phyloP scores from a whole-genome alignment of 768 basidiomycete species.

The Coprinopsis sp. region DNA sequence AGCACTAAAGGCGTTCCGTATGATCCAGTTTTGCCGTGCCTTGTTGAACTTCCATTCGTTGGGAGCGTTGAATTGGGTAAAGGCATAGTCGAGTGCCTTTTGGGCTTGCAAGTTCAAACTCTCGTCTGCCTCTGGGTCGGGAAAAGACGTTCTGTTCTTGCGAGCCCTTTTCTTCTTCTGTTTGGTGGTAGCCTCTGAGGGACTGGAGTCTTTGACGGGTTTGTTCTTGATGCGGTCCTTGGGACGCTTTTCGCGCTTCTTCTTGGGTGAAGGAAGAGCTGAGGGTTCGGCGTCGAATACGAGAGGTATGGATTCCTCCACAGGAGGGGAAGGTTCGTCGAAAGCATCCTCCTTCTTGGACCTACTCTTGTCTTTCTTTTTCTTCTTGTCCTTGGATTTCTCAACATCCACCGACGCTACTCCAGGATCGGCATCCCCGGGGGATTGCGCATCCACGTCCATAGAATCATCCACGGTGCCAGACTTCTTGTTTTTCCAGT shows the following conservation, averaged over 20 bases:
- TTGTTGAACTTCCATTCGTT: conserved; percentile 70
- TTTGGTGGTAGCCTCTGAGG: conserved; percentile 10
- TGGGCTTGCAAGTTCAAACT: conserved; percentile 32
- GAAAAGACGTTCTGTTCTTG: conserved; percentile 40
- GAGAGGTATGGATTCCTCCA: background rate
- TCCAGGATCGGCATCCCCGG: conserved; percentile 4
- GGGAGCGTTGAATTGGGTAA: conserved; percentile 43
- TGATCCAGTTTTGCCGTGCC: conserved; percentile 69
- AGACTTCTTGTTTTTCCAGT: conserved; percentile 9
- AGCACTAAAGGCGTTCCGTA: conserved; percentile 59
- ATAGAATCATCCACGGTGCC: background rate
- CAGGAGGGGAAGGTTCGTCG: background rate
- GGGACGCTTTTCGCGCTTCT: too few species aligned
- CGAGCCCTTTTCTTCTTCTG: conserved; percentile 29
- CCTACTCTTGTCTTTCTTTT: conserved; percentile 15
- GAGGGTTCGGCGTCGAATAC: background rate
- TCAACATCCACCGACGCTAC: background rate
- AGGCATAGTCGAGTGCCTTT: conserved; percentile 52
- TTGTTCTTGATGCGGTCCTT: too few species aligned
- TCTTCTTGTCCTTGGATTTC: conserved; percentile 5
- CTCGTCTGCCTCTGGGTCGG: conserved; percentile 38
- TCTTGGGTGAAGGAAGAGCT: too few species aligned
- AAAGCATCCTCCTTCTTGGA: background rate
- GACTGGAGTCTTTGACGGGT: background rate
- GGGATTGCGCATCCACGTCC: background rate